phyloP scores from a whole-genome alignment of 345 rosid species.

The Orychophragmus violaceus region DNA sequence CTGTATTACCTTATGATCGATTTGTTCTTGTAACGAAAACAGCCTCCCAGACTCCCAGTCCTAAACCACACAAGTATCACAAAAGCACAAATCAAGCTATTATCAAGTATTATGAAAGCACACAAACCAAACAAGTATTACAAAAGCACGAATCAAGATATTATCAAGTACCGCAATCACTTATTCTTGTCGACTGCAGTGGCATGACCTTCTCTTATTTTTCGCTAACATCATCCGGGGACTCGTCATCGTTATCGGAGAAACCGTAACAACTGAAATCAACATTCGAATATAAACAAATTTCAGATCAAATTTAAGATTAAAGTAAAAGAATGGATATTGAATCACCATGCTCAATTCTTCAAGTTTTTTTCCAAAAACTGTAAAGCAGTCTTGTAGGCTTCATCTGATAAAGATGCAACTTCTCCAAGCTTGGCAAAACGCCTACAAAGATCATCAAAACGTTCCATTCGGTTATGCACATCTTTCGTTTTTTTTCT shows the following conservation, averaged over 20 bases:
- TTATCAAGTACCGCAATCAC: no score
- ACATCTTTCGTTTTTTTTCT: conserved; percentile 17
- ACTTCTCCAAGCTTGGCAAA: conserved; percentile 42
- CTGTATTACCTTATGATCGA: conserved; percentile 62
- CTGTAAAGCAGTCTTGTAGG: conserved; percentile 36
- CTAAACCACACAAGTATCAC: conserved; percentile 23
- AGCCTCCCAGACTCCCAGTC: conserved; percentile 63
- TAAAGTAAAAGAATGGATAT: no score
- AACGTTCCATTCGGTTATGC: conserved; percentile 32
- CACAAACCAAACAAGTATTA: neutral
- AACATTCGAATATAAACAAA: no score
- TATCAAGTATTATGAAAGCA: neutral
- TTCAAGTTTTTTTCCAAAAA: conserved; percentile 34
- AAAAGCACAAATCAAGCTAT: neutral
- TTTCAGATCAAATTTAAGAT: no score
- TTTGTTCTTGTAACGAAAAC: conserved; percentile 74
- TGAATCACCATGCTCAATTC: no score
- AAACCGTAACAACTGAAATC: no score
- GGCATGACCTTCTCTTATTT: no score
- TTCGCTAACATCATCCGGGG: no score
- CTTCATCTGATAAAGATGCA: conserved; percentile 41
- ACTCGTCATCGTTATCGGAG: no score
- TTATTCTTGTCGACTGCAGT: no score
- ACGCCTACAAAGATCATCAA: conserved; percentile 37
- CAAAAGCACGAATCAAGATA: no score